Percentiles rank a stretch among this genome's conserved stretches.
These are phyloP conservation scores for Vicia faba DNA, from an alignment of 306 rosid species.

Conservation along the genomic window DNA sequence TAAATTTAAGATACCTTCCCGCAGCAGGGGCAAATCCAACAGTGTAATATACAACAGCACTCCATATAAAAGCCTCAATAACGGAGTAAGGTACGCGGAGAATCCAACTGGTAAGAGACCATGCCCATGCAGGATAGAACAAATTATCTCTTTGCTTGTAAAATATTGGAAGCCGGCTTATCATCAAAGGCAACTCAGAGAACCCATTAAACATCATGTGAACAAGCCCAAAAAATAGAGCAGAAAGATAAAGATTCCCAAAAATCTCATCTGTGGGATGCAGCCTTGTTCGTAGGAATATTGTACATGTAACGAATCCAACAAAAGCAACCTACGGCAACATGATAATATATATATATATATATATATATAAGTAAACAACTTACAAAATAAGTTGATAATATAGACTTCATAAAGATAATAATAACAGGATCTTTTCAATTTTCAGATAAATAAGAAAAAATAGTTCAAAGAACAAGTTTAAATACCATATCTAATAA, in stretches of 20 bases:
- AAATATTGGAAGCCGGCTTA: constrained; percentile 79
- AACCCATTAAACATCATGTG: constrained; percentile 95
- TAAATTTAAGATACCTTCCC: constrained; percentile 55
- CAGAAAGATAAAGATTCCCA: constrained; percentile 75
- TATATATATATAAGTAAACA: constrained; percentile 1
- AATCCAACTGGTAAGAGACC: constrained; percentile 77
- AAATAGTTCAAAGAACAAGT: constrained; percentile 14
- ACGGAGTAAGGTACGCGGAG: constrained; percentile 79
- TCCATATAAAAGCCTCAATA: constrained; percentile 82
- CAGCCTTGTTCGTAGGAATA: constrained; percentile 61
- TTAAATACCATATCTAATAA: constrained; percentile 10
- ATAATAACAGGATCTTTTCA: neutral
- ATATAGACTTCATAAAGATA: neutral
- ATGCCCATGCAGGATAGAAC: constrained; percentile 89
- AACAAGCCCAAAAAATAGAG: constrained; percentile 78
- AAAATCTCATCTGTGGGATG: constrained; percentile 65
- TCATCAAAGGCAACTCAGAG: constrained; percentile 80
- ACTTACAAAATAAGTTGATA: neutral
- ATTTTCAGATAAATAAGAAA: constrained; percentile 10
- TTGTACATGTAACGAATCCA: constrained; percentile 76
- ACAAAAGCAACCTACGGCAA: constrained; percentile 73
- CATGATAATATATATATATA: constrained; percentile 12
- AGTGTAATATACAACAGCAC: constrained; percentile 69
- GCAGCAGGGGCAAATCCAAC: constrained; percentile 86
- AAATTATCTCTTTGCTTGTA: constrained; percentile 87